Evolutionary conservation across 352 stramenopile genomes (phyloP).

Genomic region (Globisporangium perplexum): DNA sequence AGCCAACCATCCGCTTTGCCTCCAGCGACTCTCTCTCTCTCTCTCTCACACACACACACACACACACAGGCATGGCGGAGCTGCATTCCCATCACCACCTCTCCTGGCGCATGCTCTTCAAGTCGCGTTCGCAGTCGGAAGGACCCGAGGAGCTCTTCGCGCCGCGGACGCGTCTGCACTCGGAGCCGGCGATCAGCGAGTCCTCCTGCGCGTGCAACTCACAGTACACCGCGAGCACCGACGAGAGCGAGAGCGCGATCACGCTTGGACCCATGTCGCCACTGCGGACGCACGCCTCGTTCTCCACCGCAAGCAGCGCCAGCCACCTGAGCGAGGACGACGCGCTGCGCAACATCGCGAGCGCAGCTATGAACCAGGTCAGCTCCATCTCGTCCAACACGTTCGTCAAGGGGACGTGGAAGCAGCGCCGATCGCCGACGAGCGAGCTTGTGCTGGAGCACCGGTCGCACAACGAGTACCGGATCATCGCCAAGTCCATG

Average conservation of each 20-base stretch:
- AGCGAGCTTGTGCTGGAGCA: conserved; percentile 14
- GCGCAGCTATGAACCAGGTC: conserved; percentile 7
- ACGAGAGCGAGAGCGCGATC: conserved; percentile 2
- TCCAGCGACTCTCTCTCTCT: too few species aligned
- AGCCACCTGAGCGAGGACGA: conserved; percentile 7
- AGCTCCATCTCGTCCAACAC: conserved; percentile 8
- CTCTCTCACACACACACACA: neutral
- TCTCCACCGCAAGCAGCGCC: neutral
- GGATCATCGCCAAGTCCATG: conserved; percentile 14
- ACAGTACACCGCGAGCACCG: neutral
- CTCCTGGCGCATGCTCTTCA: conserved; percentile 5
- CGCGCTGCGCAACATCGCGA: conserved; percentile 6
- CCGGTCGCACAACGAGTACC: conserved; percentile 12
- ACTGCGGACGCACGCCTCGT: neutral
- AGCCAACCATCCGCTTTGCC: too few species aligned
- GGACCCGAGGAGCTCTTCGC: neutral
- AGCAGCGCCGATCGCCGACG: conserved; percentile 5
- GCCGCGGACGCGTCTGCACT: neutral
- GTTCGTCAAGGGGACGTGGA: conserved; percentile 13
- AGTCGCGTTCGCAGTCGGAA: neutral
- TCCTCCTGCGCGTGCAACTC: neutral
- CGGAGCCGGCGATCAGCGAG: neutral
- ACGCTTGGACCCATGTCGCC: conserved; percentile 5
- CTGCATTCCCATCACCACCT: neutral
- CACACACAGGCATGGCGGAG: neutral